Percentiles rank a stretch among this genome's conserved stretches.
phyloP scores from a whole-genome alignment of 2,329 filamentous ascomycete species.

The Hypoxylon sp. region DNA sequence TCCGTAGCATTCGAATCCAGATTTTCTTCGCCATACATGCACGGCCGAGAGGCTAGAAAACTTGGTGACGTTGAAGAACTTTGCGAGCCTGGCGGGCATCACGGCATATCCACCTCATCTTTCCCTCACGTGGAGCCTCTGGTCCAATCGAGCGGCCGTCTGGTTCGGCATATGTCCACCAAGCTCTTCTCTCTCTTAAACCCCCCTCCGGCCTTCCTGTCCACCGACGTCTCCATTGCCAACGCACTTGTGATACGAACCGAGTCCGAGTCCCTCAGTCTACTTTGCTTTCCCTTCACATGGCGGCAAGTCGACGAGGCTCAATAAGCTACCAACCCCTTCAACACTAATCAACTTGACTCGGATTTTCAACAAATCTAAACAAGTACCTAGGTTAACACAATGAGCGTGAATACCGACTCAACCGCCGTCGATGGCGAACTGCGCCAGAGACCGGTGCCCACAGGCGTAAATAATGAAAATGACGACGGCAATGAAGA shows the following conservation, averaged over 20 bases:
- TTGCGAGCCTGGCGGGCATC: too few relatives aligned
- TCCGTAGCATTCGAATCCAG: not conserved
- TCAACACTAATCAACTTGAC: slow-evolving; percentile 6
- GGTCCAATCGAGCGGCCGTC: slow-evolving; percentile 24
- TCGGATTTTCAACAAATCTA: not conserved
- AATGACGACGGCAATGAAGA: slow-evolving; percentile 24
- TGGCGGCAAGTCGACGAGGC: slow-evolving; percentile 40
- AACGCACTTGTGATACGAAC: not conserved
- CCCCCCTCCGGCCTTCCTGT: too few relatives aligned
- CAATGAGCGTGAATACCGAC: slow-evolving; percentile 36
- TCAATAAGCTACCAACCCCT: slow-evolving; percentile 40
- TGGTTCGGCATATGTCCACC: slow-evolving; percentile 12
- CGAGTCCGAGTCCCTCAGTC: not conserved
- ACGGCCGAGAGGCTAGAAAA: slow-evolving; percentile 1
- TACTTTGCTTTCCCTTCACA: slow-evolving; percentile 17
- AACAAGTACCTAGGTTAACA: slow-evolving; percentile 12
- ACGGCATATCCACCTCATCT: slow-evolving; percentile 13
- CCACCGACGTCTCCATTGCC: slow-evolving; percentile 6
- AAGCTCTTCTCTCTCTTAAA: slow-evolving; percentile 8
- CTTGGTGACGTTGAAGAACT: slow-evolving; percentile 27
- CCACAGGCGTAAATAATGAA: slow-evolving; percentile 22
- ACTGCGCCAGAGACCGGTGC: slow-evolving; percentile 41
- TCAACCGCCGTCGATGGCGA: slow-evolving; percentile 35
- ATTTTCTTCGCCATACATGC: not conserved
- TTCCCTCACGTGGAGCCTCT: slow-evolving; percentile 16